Conservation (phyloP, 2,329 filamentous ascomycete genomes). For the Sclerotinia trifoliorum region DNA sequence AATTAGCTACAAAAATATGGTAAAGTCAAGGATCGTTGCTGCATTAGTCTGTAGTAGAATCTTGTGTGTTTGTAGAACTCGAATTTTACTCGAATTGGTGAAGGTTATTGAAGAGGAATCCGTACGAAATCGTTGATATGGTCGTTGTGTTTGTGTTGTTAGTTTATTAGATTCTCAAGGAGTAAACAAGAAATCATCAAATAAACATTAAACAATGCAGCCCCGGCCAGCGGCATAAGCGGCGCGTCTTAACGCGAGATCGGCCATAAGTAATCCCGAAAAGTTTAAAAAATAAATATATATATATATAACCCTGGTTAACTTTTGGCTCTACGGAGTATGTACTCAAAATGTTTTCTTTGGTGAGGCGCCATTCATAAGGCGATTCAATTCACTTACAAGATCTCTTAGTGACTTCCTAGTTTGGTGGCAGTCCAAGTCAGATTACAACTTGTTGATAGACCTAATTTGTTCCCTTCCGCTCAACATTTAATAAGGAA, state of each 20-base stretch:
- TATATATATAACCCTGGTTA: neutral
- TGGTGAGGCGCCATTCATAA: neutral
- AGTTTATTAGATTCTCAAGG: slow-evolving; percentile 13
- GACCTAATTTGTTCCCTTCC: neutral
- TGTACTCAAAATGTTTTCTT: neutral
- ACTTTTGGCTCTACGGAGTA: neutral
- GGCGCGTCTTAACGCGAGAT: slow-evolving; percentile 17
- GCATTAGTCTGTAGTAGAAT: neutral
- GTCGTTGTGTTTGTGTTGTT: slow-evolving; percentile 12
- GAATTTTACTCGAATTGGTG: neutral
- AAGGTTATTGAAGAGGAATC: neutral
- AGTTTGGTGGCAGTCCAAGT: neutral
- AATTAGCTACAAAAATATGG: slow-evolving; percentile 8
- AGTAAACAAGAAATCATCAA: slow-evolving; percentile 22
- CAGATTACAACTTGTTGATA: neutral
- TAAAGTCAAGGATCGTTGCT: neutral
- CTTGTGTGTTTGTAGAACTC: neutral
- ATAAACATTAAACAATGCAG: slow-evolving; percentile 19
- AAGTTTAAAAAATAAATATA: neutral
- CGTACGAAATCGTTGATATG: neutral
- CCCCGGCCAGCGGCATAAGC: slow-evolving; percentile 12
- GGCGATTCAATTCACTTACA: neutral
- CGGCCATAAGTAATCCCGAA: slow-evolving; percentile 14
- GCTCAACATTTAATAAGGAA: neutral
- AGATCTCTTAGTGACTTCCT: neutral